A percentile compares a stretch with the other conserved stretches of the same genome.
Conservation (phyloP, 2,329 filamentous ascomycete species). For the Sordariomycetes sp. region DNA sequence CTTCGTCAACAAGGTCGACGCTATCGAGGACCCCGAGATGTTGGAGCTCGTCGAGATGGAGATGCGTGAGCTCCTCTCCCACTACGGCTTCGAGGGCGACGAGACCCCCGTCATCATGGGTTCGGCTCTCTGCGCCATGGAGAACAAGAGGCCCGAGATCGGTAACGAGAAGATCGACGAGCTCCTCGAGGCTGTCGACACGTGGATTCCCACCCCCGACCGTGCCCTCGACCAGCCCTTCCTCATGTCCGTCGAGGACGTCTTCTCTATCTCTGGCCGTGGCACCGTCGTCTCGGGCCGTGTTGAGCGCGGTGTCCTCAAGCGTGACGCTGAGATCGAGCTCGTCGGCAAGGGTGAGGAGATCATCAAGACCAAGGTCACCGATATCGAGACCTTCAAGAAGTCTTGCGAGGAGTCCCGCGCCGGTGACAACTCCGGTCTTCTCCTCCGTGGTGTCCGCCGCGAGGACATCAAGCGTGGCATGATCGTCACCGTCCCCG, state of each 20-base stretch:
- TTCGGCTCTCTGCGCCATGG: slow-evolving; percentile 87
- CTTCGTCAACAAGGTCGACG: slow-evolving; percentile 99
- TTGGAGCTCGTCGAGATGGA: slow-evolving; percentile 99
- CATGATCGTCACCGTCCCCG: slow-evolving; percentile 84
- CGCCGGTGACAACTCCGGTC: slow-evolving; percentile 95
- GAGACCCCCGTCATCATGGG: slow-evolving; percentile 96
- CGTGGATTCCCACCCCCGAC: slow-evolving; percentile 90
- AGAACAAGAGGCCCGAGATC: slow-evolving; percentile 77
- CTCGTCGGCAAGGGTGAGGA: slow-evolving; percentile 74
- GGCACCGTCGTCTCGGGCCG: slow-evolving; percentile 94
- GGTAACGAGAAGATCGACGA: slow-evolving; percentile 81
- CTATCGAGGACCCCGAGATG: slow-evolving; percentile 97
- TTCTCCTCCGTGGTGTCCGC: slow-evolving; percentile 88
- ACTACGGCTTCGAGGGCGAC: slow-evolving; percentile 96
- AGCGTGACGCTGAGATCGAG: slow-evolving; percentile 91
- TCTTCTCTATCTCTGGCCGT: slow-evolving; percentile 82
- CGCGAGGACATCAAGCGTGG: slow-evolving; percentile 90
- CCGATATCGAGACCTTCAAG: slow-evolving; percentile 99
- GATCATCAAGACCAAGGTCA: slow-evolving; percentile 96
- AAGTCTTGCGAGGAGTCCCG: slow-evolving; percentile 96
- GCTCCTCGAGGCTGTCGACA: slow-evolving; percentile 78
- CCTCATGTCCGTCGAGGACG: slow-evolving; percentile 95
- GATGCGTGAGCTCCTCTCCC: slow-evolving; percentile 90
- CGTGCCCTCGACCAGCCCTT: slow-evolving; percentile 97
- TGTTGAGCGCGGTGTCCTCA: slow-evolving; percentile 89